Evolutionary conservation across 192 early-diverging fungal species (phyloP).

Genomic region (Coemansia sp.): DNA sequence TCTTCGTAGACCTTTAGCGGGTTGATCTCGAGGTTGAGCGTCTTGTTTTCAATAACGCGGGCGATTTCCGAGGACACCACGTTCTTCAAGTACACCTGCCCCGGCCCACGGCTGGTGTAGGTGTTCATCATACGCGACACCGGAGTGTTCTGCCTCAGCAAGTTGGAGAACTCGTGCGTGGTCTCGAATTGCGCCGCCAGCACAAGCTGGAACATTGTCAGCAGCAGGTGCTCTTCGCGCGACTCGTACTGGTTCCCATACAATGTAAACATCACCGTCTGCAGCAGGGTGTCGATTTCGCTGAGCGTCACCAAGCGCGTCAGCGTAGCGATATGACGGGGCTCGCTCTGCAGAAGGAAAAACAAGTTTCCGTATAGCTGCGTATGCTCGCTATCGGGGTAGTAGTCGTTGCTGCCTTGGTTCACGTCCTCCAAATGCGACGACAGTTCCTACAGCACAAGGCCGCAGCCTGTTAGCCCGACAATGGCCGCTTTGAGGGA

Average conservation of each 20-base stretch:
- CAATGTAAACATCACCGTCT: constrained; percentile 95
- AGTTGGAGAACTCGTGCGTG: constrained; percentile 81
- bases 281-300: constrained; percentile 91
- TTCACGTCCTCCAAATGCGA: constrained; percentile 52
- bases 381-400: constrained; percentile 76
- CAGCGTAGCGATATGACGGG: constrained; percentile 84
- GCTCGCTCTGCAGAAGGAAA: constrained; percentile 87
- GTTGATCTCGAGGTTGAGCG: constrained; percentile 91
- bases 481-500: background rate
- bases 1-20: constrained; percentile 76
- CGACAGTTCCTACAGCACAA: constrained; percentile 36
- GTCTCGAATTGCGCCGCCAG: constrained; percentile 90
- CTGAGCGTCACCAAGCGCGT: constrained; percentile 78
- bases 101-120: constrained; percentile 89
- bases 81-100: constrained; percentile 89
- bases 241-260: constrained; percentile 97
- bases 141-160: constrained; percentile 92
- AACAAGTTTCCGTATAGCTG: constrained; percentile 93
- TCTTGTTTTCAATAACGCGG: constrained; percentile 73
- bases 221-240: constrained; percentile 89
- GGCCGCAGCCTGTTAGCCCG: background rate
- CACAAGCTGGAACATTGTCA: constrained; percentile 96
- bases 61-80: constrained; percentile 80
- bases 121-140: constrained; percentile 99
- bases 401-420: constrained; percentile 52